phyloP scores from a whole-genome alignment of 768 basidiomycete genomes.

The Guyanaporus albipodus region DNA sequence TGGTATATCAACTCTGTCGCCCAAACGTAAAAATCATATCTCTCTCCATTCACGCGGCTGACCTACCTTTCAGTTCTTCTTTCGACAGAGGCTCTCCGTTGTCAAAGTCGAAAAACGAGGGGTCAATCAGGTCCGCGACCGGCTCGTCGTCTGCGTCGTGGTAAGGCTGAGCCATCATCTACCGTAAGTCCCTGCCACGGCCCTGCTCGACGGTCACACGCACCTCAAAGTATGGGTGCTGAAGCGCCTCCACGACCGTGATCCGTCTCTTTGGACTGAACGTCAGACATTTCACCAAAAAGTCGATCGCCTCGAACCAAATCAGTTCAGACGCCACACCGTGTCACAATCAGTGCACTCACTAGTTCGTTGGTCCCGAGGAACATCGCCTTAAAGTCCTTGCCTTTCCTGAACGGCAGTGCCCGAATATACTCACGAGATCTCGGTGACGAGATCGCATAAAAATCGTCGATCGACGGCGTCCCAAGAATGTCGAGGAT shows the following conservation, averaged over 20 bases:
- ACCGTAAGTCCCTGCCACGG: too few species aligned
- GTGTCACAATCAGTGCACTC: background rate
- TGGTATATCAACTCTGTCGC: conserved; percentile 43
- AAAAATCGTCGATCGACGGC: conserved; percentile 89
- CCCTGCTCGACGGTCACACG: too few species aligned
- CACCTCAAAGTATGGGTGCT: conserved; percentile 86
- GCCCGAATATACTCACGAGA: conserved; percentile 88
- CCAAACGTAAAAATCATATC: too few species aligned
- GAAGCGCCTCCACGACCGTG: conserved; percentile 81
- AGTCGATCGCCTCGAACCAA: conserved; percentile 57
- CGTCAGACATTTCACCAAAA: conserved; percentile 76
- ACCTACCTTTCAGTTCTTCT: conserved; percentile 66
- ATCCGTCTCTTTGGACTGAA: conserved; percentile 87
- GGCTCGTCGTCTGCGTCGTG: conserved; percentile 92
- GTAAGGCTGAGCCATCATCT: conserved; percentile 49
- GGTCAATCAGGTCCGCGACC: conserved; percentile 66
- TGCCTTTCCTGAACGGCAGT: conserved; percentile 80
- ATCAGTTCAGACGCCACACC: background rate
- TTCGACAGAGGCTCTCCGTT: conserved; percentile 59
- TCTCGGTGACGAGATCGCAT: conserved; percentile 78
- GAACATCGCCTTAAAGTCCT: conserved; percentile 64
- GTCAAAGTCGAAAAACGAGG: conserved; percentile 83
- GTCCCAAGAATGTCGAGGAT: conserved; percentile 95
- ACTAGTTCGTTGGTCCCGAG: conserved; percentile 70
- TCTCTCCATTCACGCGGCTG: too few species aligned